Evolutionary conservation across 2,329 filamentous ascomycete genomes (phyloP), one percentile per base, ranked within the genome.

Genomic region (Fusarium sp.): DNA sequence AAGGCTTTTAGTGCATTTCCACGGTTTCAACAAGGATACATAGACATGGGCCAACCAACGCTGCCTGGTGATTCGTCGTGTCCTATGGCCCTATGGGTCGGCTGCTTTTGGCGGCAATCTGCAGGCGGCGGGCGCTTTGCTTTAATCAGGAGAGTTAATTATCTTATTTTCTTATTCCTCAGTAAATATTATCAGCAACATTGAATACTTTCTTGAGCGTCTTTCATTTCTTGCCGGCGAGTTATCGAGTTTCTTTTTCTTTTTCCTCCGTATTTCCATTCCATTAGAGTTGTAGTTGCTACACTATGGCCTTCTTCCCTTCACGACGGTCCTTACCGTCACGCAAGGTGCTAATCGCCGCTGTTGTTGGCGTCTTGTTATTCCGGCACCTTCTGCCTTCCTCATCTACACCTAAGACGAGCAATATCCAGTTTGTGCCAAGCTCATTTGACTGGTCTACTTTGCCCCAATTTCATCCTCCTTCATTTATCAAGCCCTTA

Each of bases 361-460:
- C 31, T n/a, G 6, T 53, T 16, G n/a, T 55, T 6, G 28, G 26
- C 15, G 11, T 33, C 11, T 26, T 66, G 15, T 12, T 63, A 6
- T 31, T 63, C 15, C 56, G 60, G 60, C 60, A 63, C 13, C 10
- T 63, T 9, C 69, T 58, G 13, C 26, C 29, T 52, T 62, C 54
- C 12, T 50, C 53, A 42, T 13, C 37, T 6, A 7, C 38, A 18
- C 6, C 18, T 12, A 48, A 48, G 15, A 38, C 12, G 18, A 61
- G 18, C 29, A 21, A 28, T 59, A 69, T 58, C 13, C n/a, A 47
- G 10, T 78, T 77, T 56, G 54, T 68, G 3, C 58, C 70, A 23
- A 75, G 76, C 47, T 70, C 73, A 18, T 75, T 78, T 57, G 73
- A 80, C 59, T 82, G 80, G 80, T 67, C 77, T 5, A 57, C 61